Percentiles rank a stretch among this genome's conserved stretches.
Evolutionary conservation across 2,329 filamentous ascomycete genomes (phyloP).

Genomic region (Pseudopyrenochaeta lycopersici): DNA sequence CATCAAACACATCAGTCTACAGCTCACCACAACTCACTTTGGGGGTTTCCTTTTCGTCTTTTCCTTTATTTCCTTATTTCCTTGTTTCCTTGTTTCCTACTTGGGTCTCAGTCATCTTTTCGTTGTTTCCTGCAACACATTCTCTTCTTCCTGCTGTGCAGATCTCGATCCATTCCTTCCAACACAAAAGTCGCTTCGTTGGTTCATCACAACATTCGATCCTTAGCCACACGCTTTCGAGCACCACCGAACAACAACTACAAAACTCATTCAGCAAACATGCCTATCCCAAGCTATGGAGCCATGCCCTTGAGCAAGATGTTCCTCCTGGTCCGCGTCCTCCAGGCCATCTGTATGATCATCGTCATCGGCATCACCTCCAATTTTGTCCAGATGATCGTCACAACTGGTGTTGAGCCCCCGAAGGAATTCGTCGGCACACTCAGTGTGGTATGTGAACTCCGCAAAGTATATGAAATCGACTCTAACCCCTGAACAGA

Average conservation of each 20-base stretch:
- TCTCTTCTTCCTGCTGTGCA: slow-evolving; percentile 48
- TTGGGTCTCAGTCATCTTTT: slow-evolving; percentile 29
- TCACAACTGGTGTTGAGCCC: slow-evolving; percentile 69
- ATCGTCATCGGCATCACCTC: slow-evolving; percentile 81
- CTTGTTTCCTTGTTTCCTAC: slow-evolving; percentile 46
- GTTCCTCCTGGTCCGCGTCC: slow-evolving; percentile 76
- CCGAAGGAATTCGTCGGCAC: slow-evolving; percentile 80
- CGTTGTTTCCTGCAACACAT: slow-evolving; percentile 21
- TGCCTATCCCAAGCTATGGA: slow-evolving; percentile 69
- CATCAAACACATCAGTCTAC: slow-evolving; percentile 46
- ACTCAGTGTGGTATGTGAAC: slow-evolving; percentile 75
- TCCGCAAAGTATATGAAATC: not conserved
- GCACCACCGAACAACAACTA: slow-evolving; percentile 2
- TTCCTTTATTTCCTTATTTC: slow-evolving; percentile 42
- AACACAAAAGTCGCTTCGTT: slow-evolving; percentile 31
- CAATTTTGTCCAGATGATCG: slow-evolving; percentile 83
- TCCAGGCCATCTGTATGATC: slow-evolving; percentile 76
- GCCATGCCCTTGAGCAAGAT: slow-evolving; percentile 75
- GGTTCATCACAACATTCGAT: slow-evolving; percentile 27
- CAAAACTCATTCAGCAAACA: slow-evolving; percentile 46
- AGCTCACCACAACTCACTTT: slow-evolving; percentile 41
- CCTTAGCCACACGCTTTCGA: slow-evolving; percentile 24
- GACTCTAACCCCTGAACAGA: slow-evolving; percentile 59
- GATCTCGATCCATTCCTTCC: slow-evolving; percentile 42
- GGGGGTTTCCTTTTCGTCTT: slow-evolving; percentile 45